Evolutionary conservation across 129 eudicot species (phyloP).

Genomic region (Lonicera japonica): DNA sequence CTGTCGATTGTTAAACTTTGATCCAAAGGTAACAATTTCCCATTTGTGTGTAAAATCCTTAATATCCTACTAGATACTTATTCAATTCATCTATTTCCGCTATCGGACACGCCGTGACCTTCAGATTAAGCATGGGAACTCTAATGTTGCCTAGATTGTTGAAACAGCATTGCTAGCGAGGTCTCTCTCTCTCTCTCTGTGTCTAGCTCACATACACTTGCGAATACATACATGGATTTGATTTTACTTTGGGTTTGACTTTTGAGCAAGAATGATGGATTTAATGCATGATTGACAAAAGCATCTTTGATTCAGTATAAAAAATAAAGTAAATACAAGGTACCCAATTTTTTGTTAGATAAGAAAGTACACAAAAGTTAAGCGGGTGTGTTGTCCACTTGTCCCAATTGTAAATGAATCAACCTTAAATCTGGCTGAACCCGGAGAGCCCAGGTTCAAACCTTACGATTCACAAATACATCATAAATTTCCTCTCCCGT

Average conservation of each 20-base stretch:
- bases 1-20: background rate
- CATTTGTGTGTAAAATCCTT: constrained; percentile 24
- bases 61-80: constrained; percentile 43
- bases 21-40: background rate
- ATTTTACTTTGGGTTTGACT: too few relatives aligned
- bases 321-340: too few relatives aligned
- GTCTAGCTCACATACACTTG: background rate
- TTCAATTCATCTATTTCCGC: constrained; percentile 59
- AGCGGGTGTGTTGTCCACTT: too few relatives aligned
- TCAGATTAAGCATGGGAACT: constrained; percentile 25
- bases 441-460: too few relatives aligned
- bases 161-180: background rate
- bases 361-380: too few relatives aligned
- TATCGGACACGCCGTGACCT: constrained; percentile 17
- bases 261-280: background rate
- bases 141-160: background rate
- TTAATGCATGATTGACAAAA: too few relatives aligned
- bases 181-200: constrained; percentile 9
- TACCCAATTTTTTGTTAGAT: too few relatives aligned
- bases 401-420: too few relatives aligned
- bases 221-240: background rate
- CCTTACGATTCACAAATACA: too few relatives aligned
- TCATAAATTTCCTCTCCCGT: too few relatives aligned
- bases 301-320: too few relatives aligned
- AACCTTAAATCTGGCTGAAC: too few relatives aligned